phyloP scores from a whole-genome alignment of 2,329 filamentous ascomycete genomes.

The Aspergillus ibericus region DNA sequence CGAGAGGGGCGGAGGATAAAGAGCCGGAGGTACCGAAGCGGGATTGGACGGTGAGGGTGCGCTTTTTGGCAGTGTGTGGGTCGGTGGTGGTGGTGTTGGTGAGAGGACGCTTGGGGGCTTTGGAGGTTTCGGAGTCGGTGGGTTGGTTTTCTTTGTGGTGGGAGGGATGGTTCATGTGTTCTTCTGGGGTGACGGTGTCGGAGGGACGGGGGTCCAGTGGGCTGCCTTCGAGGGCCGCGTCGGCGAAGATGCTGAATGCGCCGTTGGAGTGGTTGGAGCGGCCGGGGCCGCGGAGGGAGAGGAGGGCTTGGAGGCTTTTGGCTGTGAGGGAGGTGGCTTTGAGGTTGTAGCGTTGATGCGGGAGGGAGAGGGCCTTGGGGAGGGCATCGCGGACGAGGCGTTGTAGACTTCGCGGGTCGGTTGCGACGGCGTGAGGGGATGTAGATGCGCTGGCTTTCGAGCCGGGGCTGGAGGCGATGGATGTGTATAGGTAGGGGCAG shows the following conservation, averaged over 20 bases:
- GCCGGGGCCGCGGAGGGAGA: constrained; percentile 68
- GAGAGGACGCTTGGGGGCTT: neutral
- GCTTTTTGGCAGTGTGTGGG: constrained; percentile 54
- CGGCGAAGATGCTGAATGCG: constrained; percentile 76
- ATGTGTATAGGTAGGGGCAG: constrained; percentile 71
- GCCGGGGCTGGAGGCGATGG: constrained; percentile 46
- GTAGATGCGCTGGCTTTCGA: constrained; percentile 30
- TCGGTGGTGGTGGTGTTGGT: constrained; percentile 8
- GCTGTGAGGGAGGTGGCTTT: constrained; percentile 68
- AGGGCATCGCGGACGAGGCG: constrained; percentile 74
- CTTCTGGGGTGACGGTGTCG: constrained; percentile 33
- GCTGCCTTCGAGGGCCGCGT: constrained; percentile 56
- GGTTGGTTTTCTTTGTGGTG: constrained; percentile 16
- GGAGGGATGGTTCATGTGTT: constrained; percentile 23
- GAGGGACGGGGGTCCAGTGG: constrained; percentile 50
- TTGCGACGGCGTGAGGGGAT: constrained; percentile 24
- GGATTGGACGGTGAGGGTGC: constrained; percentile 62
- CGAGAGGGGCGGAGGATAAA: constrained; percentile 37
- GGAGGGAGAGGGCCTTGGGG: constrained; percentile 76
- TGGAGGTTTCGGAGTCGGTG: constrained; percentile 9
- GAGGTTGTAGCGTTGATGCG: constrained; percentile 69
- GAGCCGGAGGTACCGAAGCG: constrained; percentile 67
- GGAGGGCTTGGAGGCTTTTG: constrained; percentile 68
- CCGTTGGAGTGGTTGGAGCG: constrained; percentile 71
- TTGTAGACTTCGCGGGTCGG: constrained; percentile 64